Conservation (phyloP, 768 basidiomycete species). For the Mycena vulgaris region DNA sequence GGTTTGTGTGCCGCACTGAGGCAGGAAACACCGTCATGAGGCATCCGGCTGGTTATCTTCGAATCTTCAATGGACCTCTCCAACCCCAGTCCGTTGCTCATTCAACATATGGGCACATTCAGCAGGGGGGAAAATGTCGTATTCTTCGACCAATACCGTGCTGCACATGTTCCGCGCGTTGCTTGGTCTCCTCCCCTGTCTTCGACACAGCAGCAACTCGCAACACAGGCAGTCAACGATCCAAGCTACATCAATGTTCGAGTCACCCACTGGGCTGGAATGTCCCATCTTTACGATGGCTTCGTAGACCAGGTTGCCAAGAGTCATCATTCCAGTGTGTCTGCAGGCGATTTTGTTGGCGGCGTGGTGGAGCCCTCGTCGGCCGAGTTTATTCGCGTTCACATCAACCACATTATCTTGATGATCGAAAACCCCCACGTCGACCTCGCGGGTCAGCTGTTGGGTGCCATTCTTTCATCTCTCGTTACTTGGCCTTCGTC, state of each 20-base stretch:
- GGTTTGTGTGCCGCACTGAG: constrained; percentile 7
- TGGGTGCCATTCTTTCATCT: neutral
- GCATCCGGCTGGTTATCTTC: constrained; percentile 20
- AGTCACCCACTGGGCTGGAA: constrained; percentile 12
- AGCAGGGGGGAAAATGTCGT: constrained; percentile 6
- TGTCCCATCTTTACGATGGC: constrained; percentile 8
- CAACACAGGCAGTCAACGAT: neutral
- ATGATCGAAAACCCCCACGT: neutral
- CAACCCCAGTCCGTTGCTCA: neutral
- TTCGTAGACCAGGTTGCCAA: constrained; percentile 8
- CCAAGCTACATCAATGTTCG: neutral
- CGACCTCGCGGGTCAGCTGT: neutral
- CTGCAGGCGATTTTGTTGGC: constrained; percentile 10
- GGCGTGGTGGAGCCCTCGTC: neutral
- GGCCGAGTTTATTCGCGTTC: neutral
- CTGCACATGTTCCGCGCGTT: neutral
- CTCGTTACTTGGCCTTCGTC: neutral
- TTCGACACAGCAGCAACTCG: neutral
- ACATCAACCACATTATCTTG: neutral
- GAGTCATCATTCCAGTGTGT: neutral
- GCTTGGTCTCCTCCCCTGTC: neutral
- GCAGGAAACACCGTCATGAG: constrained; percentile 2
- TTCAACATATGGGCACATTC: neutral
- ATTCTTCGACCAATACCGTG: neutral
- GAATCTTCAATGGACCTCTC: neutral